A percentile compares a stretch with the other conserved stretches of the same genome.
Evolutionary conservation across 163 green algal genomes (phyloP).

Genomic region (Scenedesmus sp.): DNA sequence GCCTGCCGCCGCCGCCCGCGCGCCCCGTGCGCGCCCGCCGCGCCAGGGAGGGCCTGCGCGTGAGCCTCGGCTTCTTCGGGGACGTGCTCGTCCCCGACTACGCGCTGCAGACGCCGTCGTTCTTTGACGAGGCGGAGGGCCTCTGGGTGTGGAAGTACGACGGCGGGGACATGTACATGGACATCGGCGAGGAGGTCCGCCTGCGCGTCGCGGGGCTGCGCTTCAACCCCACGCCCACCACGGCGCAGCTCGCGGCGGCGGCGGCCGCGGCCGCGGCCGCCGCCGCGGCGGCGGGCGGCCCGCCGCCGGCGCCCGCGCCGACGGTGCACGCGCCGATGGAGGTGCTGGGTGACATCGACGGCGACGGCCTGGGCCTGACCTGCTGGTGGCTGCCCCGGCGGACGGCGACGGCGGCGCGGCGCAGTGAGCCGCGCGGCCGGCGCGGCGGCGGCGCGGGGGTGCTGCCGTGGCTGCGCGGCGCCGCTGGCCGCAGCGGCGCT

Average conservation of each 20-base stretch:
- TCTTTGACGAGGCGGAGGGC: constrained; percentile 73
- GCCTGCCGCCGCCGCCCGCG: background rate
- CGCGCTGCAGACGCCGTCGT: constrained; percentile 69
- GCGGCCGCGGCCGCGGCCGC: constrained; percentile 3
- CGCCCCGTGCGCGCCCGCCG: background rate
- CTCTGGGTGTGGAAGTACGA: constrained; percentile 87
- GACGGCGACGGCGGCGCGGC: too few species aligned
- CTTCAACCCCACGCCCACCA: constrained; percentile 58
- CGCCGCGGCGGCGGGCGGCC: background rate
- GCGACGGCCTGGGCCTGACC: constrained; percentile 85
- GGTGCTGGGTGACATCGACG: constrained; percentile 78
- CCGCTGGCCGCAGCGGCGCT: too few species aligned
- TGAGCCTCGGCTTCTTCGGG: constrained; percentile 94
- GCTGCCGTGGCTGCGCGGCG: too few species aligned
- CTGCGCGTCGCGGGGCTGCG: constrained; percentile 74
- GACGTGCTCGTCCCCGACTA: constrained; percentile 89
- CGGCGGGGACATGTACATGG: constrained; percentile 82
- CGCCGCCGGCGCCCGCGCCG: background rate
- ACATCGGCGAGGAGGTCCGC: constrained; percentile 78
- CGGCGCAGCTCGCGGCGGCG: constrained; percentile 18
- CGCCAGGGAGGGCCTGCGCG: constrained; percentile 72
- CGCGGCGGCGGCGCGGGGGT: too few species aligned
- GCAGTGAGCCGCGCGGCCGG: too few species aligned
- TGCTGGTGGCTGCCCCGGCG: constrained; percentile 80
- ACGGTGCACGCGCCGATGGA: constrained; percentile 66